Base-by-base conservation (phyloP, 1,139 yeast species). In the Geotrichum fermentans region DNA sequence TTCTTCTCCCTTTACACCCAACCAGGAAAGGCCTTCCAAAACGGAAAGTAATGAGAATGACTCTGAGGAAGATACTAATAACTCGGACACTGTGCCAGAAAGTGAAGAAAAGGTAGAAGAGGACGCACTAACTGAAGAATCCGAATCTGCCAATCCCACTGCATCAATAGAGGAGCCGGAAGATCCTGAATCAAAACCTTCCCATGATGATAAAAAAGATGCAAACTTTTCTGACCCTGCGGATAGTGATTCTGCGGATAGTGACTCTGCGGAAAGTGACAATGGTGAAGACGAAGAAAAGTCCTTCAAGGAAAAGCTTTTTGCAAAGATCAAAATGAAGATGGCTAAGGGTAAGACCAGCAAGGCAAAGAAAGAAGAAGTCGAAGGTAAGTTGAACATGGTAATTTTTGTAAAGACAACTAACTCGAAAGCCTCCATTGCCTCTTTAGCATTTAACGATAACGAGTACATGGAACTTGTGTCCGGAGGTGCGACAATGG, bases 401-500 rank as follows among this genome's bases (percentile, higher is more conserved):
- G n/a, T 6, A 11, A 5, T 4, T 20, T 5, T 14, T 34, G 38
- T 6, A 13, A 14, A 30, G 6, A 5, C 17, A 8, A 30, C 34
- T 30, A 14, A 30, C 34, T 6, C n/a, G 6, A 30, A 8, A 24
- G 28, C 28, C 10, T 24, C 28, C 6, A 24, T 24, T 24, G 28
- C 28, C 28, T 24, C 28, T 6, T 24, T 6, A 6, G 8, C 28
- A 10, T 10, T 24, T 10, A 10, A 24, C 6, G 10, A 10, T 24
- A 24, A 24, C 28, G 28, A 24, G 8, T 24, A 24, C 28, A 18
- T 20, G 13, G 39, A 17, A 8, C 30, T 29, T 21, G 49, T 45
- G 16, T 51, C 54, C 36, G 48, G 52, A 7, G 52, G 45, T 17
- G 36, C 42, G n/a, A 22, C 39, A 13, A 43, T 48, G 45, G 52